phyloP scores from a whole-genome alignment of 164 flowering plant species.

The Vitis vinifera region ASM3070453v1 NC_081823.1:25974501-25975000 shows the following conservation, averaged over 20 bases:
- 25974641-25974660: background rate
- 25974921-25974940: background rate
- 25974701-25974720: slow-evolving; percentile 98
- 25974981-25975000: background rate
- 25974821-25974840: background rate
- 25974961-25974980: background rate
- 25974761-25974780: slow-evolving; percentile 98
- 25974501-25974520: background rate
- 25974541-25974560: background rate
- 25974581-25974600: background rate
- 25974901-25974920: background rate
- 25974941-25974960: background rate
- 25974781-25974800: slow-evolving; percentile 37
- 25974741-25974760: slow-evolving; percentile 93
- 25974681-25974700: slow-evolving; percentile 15
- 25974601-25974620: background rate
- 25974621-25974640: no score
- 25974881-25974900: background rate
- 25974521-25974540: background rate
- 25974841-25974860: background rate
- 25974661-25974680: background rate
- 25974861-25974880: background rate
- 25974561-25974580: background rate
- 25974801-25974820: background rate
- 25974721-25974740: slow-evolving; percentile 93